phyloP scores from a whole-genome alignment of 352 stramenopile genomes.

The Phytophthora pisi region DNA sequence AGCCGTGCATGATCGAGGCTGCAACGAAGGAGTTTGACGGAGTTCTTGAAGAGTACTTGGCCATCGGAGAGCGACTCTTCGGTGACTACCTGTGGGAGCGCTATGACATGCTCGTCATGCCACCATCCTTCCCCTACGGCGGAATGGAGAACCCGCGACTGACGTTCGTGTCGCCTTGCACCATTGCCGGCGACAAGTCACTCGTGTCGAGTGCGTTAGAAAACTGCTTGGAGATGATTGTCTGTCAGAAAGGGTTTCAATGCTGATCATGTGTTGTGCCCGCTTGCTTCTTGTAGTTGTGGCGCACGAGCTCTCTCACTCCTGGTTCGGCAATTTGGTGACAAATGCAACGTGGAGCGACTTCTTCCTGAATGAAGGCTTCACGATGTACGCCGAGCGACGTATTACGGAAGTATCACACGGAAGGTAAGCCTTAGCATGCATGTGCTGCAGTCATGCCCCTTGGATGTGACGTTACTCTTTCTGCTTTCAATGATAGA shows the following conservation, averaged over 20 bases:
- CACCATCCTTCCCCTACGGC: slow-evolving; percentile 94
- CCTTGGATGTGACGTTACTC: background rate
- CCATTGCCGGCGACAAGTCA: slow-evolving; percentile 81
- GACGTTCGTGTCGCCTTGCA: slow-evolving; percentile 85
- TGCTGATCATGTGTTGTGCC: background rate
- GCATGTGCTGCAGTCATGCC: background rate
- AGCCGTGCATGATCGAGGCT: slow-evolving; percentile 81
- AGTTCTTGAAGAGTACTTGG: slow-evolving; percentile 76
- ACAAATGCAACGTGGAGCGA: slow-evolving; percentile 88
- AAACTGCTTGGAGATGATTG: too few relatives aligned
- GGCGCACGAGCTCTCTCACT: slow-evolving; percentile 86
- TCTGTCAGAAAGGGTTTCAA: background rate
- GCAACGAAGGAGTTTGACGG: slow-evolving; percentile 76
- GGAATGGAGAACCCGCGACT: slow-evolving; percentile 98
- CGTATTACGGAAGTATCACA: slow-evolving; percentile 71
- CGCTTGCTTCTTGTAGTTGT: slow-evolving; percentile 46
- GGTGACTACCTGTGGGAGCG: slow-evolving; percentile 85
- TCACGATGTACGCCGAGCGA: slow-evolving; percentile 87
- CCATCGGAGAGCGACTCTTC: slow-evolving; percentile 76
- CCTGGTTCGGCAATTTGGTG: slow-evolving; percentile 87
- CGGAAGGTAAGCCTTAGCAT: slow-evolving; percentile 47
- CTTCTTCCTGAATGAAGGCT: slow-evolving; percentile 91
- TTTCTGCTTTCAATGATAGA: slow-evolving; percentile 24
- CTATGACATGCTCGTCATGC: slow-evolving; percentile 88
- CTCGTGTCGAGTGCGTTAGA: slow-evolving; percentile 64